These are phyloP conservation scores for Gossypium schwendimanii DNA, from an alignment of 441 rosid genomes.

Conservation along the genomic window DNA sequence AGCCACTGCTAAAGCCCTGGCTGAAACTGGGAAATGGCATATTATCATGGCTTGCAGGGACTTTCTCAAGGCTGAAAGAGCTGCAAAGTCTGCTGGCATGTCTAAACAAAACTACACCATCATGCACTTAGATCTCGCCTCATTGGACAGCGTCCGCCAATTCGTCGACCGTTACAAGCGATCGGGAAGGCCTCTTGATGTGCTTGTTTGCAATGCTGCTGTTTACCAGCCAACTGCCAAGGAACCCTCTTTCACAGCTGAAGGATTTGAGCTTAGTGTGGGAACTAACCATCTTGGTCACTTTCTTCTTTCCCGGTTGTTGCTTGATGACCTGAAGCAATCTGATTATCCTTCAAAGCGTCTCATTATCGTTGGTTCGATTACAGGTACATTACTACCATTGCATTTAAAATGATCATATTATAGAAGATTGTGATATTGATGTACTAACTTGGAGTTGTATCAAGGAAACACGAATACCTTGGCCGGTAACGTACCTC, in stretches of 20 bases:
- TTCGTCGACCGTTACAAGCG: constrained; percentile 53
- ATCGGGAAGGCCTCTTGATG: constrained; percentile 59
- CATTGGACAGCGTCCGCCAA: constrained; percentile 76
- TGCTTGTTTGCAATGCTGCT: constrained; percentile 85
- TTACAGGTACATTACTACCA: constrained; percentile 47
- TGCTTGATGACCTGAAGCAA: constrained; percentile 67
- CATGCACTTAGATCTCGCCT: constrained; percentile 85
- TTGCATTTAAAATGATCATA: neutral
- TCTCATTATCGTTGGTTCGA: constrained; percentile 88
- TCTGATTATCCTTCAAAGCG: constrained; percentile 76
- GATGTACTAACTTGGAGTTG: constrained; percentile 10
- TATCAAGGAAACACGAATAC: constrained; percentile 81
- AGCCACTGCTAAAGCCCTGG: constrained; percentile 81
- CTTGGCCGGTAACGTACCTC: constrained; percentile 95
- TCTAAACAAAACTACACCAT: constrained; percentile 70
- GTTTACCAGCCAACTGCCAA: constrained; percentile 81
- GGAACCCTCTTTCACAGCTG: constrained; percentile 81
- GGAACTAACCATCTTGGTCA: constrained; percentile 95
- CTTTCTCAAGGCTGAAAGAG: constrained; percentile 69
- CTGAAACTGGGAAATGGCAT: constrained; percentile 90
- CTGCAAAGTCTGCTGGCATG: constrained; percentile 72
- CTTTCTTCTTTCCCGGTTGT: constrained; percentile 63
- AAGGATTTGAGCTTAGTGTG: constrained; percentile 83
- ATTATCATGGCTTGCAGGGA: constrained; percentile 93
- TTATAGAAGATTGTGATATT: neutral